Base-by-base conservation (phyloP, 352 stramenopile genomes). In the Pythium angustatum region DNA sequence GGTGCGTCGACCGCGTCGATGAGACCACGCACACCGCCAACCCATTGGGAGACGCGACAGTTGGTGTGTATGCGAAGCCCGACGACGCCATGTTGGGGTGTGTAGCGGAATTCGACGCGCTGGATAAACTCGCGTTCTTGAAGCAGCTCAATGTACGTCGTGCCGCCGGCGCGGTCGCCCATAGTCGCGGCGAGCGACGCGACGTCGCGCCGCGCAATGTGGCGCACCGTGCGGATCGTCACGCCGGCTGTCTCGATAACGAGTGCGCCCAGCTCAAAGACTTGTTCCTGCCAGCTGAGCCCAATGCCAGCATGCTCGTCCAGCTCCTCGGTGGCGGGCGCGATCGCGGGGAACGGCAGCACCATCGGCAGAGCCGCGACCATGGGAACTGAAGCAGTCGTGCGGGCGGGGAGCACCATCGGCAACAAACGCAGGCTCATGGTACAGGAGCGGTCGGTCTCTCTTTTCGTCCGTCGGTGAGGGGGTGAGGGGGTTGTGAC, bases 191-290 rank as follows among this genome's bases (percentile, higher is more conserved):
- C 22, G n/a, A 69, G 45, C 26, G 34, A 22, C 6, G 30, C 22
- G 11, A 69, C 22, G n/a, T 69, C 62, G 28, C 62, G 62, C 3
- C 55, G 62, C 5, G 62, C 45, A 24, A 64, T 49, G 55, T 69
- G 54, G n/a, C 45, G 47, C 26, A 69, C 56, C 7, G 27, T 33
- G 2, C 19, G 41, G 38, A 68, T 47, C 19, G 14, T 28, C 7
- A 2, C 27, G n/a, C 41, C 53, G 12, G 36, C 30, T 1, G 62
- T 30, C 22, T 45, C 41, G 14, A 69, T 43, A 9, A 61, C 47
- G 38, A 69, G 21, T 6, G 62, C 62, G 6, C 62, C 55, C 5
- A 69, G 22, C 40, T 54, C 54, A 10, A 69, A 49, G 4, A 48
- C 45, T 5, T 59, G 38, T 19, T 69, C 62, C 22, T 69, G 62